Percentiles rank a stretch among this genome's conserved stretches.
Conservation (phyloP, 176 grass and related monocot species). For the Carex parvula region DNA sequence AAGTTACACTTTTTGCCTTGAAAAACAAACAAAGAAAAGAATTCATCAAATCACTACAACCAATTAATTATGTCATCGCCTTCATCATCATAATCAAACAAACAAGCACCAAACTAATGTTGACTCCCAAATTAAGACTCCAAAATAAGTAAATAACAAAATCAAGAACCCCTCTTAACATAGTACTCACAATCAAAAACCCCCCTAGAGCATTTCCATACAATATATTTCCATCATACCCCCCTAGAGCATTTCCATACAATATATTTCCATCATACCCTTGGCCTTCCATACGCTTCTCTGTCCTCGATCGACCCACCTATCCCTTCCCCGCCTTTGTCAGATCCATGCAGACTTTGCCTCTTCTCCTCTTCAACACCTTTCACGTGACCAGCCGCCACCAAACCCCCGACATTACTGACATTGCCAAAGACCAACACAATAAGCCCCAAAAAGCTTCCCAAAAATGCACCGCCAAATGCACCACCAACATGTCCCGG, state of each 20-base stretch:
- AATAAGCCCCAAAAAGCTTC: slow-evolving; percentile 62
- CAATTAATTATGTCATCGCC: slow-evolving; percentile 30
- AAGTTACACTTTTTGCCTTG: slow-evolving; percentile 24
- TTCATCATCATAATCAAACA: slow-evolving; percentile 26
- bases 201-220: not conserved
- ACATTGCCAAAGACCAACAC: slow-evolving; percentile 91
- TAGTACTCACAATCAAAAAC: slow-evolving; percentile 64
- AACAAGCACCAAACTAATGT: slow-evolving; percentile 25
- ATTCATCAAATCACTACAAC: slow-evolving; percentile 32
- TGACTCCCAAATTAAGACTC: slow-evolving; percentile 14
- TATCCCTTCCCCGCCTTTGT: slow-evolving; percentile 51
- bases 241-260: not conserved
- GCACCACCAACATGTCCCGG: slow-evolving; percentile 48
- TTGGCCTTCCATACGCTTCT: slow-evolving; percentile 34
- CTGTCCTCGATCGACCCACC: slow-evolving; percentile 41
- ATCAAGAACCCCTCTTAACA: slow-evolving; percentile 45
- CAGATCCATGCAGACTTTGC: slow-evolving; percentile 31
- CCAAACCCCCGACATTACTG: slow-evolving; percentile 54
- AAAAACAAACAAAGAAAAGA: slow-evolving; percentile 32
- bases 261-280: slow-evolving; percentile 42
- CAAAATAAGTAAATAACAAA: slow-evolving; percentile 52
- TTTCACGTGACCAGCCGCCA: slow-evolving; percentile 62
- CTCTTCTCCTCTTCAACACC: slow-evolving; percentile 62
- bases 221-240: slow-evolving; percentile 37
- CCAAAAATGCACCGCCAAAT: slow-evolving; percentile 69